Conservation (phyloP, 2,329 filamentous ascomycete species). For the Aspergillus awamori region DNA sequence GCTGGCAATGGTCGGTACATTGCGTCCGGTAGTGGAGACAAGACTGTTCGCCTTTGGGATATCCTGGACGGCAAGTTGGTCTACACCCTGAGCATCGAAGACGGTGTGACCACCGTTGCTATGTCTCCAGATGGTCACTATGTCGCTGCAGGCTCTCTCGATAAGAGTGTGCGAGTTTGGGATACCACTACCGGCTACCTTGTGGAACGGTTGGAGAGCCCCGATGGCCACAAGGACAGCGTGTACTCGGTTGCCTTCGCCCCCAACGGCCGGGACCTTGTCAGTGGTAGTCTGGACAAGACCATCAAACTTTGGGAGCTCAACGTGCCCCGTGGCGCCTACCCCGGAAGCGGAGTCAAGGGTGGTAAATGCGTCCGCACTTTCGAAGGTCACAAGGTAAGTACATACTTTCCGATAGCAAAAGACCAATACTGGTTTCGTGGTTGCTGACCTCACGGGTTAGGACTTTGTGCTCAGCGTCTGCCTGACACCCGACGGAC, state of each 20-base stretch:
- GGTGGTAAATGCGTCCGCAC: constrained; percentile 93
- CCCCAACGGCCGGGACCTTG: constrained; percentile 87
- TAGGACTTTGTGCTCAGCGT: constrained; percentile 96
- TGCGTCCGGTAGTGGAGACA: constrained; percentile 90
- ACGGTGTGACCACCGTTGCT: constrained; percentile 95
- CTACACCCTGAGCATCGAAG: constrained; percentile 86
- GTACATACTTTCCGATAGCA: constrained; percentile 29
- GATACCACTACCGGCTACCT: constrained; percentile 84
- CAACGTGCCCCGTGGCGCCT: constrained; percentile 67
- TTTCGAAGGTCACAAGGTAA: constrained; percentile 92
- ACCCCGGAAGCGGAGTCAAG: constrained; percentile 69
- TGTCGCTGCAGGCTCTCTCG: constrained; percentile 90
- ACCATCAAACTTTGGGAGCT: constrained; percentile 99
- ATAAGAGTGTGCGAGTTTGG: constrained; percentile 98
- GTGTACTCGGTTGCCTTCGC: constrained; percentile 97
- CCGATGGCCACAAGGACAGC: constrained; percentile 93
- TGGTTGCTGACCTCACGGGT: constrained; percentile 8
- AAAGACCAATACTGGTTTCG: background rate
- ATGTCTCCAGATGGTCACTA: constrained; percentile 94
- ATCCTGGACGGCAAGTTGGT: constrained; percentile 82
- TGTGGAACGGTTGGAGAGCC: constrained; percentile 87
- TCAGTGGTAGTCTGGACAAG: constrained; percentile 93
- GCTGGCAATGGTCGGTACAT: constrained; percentile 91
- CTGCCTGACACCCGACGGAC: constrained; percentile 87
- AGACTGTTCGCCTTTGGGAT: constrained; percentile 95